Conservation (phyloP, 371 early-diverging fungal species). For the Paramicrosporidium saccamoebae region DNA sequence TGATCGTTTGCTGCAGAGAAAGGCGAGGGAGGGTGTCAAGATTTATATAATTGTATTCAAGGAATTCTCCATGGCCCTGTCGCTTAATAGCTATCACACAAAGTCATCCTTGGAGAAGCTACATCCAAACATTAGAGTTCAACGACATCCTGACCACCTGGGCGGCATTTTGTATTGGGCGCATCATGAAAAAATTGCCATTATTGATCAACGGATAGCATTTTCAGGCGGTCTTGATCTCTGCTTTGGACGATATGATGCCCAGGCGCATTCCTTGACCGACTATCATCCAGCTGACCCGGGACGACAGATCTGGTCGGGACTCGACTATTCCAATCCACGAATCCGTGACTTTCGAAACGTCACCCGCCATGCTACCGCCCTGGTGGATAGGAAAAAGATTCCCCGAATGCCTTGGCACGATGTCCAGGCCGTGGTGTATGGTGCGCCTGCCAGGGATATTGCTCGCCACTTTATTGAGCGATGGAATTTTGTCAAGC, state of each 20-base stretch:
- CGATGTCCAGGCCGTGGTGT: conserved; percentile 41
- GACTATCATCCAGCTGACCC: conserved; percentile 16
- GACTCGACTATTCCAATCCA: conserved; percentile 74
- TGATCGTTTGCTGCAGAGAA: conserved; percentile 36
- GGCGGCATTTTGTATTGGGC: conserved; percentile 49
- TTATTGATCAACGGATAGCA: conserved; percentile 43
- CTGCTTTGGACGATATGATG: conserved; percentile 69
- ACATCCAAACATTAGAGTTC: conserved; percentile 47
- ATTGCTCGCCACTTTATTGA: conserved; percentile 59
- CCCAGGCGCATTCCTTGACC: conserved; percentile 31
- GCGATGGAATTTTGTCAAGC: conserved; percentile 62
- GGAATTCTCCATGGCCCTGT: conserved; percentile 42
- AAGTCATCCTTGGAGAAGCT: conserved; percentile 32
- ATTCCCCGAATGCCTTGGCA: conserved; percentile 82
- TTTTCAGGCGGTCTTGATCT: conserved; percentile 72
- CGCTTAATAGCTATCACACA: conserved; percentile 43
- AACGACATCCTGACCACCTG: conserved; percentile 52
- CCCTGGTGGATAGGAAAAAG: conserved; percentile 14
- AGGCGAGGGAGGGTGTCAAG: conserved; percentile 55
- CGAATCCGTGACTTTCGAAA: conserved; percentile 51
- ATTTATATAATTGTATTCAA: conserved; percentile 68
- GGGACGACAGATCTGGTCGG: conserved; percentile 18
- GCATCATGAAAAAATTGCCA: conserved; percentile 59
- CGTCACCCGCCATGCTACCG: conserved; percentile 13
- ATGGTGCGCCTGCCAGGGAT: conserved; percentile 42